Evolutionary conservation across 345 rosid species (phyloP), one percentile per base, ranked within the genome.

Genomic region (Populus euphratica): DNA sequence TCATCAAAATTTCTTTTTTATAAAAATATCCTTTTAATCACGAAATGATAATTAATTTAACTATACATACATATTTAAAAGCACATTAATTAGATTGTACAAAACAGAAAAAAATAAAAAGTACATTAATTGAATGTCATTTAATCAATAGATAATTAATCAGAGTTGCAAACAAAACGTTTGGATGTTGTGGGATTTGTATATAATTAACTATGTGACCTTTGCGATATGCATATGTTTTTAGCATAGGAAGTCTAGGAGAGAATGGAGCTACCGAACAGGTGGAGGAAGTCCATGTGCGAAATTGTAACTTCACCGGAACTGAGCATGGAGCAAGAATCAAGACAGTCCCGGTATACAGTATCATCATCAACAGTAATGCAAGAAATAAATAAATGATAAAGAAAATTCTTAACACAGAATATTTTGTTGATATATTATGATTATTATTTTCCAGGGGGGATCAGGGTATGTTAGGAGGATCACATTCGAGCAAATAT

Each of bases 201-300:
- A 7, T 7, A 38, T 38, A 8, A 38, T 8, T 38, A 38, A 8
- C 41, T 21, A 8, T n/a, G 2, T 61, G 33, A 21, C 11, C 66
- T 18, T 17, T 23, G 66, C 5, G 18, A 20, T 61, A 20, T 10
- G 12, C 12, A 5, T 14, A 44, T 29, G 1, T 70, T 20, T 52
- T 3, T n/a, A 91, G 96, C 56, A 68, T 91, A 16, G 96, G 93
- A 74, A 91, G 92, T 84, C 69, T 91, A 35, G 91, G 96, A 59
- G 49, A 33, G 18, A 27, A 70, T 47, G 88, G 86, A 62, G 54
- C 52, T 1, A 0, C 69, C 8, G 83, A 85, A 1, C 49, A 29
- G 1, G 95, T 84, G 33, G 86, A 89, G 41, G 80, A 78, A 2
- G 80, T 91, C 33, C 78, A 59, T 31, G 87, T 87, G 18, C 77